These are phyloP conservation scores for Pythium coloratum DNA, from an alignment of 352 stramenopile genomes.

Conservation along the genomic window DNA sequence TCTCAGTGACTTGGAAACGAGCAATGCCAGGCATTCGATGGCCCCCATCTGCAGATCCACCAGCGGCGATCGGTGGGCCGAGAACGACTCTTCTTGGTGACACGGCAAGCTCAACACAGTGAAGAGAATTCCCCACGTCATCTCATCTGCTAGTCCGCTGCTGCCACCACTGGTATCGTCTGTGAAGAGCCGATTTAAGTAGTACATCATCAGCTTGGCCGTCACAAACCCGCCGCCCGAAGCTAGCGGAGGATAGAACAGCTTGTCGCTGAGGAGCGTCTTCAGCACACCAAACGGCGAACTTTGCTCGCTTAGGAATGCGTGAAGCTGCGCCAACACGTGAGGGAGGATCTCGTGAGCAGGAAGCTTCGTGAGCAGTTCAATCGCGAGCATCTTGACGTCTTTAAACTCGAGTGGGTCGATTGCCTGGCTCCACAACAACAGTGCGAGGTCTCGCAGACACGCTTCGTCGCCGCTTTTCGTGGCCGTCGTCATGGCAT, in stretches of 20 bases:
- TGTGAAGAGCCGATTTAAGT: conserved; percentile 65
- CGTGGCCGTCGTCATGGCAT: not conserved
- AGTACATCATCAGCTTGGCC: conserved; percentile 76
- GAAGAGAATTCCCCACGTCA: conserved; percentile 40
- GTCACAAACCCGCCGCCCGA: conserved; percentile 40
- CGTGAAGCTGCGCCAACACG: conserved; percentile 38
- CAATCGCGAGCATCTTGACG: conserved; percentile 67
- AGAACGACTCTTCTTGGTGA: conserved; percentile 14
- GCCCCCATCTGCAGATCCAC: conserved; percentile 66
- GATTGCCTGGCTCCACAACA: conserved; percentile 36
- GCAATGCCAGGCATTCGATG: conserved; percentile 64
- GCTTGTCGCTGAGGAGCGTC: not conserved
- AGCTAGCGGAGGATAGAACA: conserved; percentile 1
- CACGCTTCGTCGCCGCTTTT: too few species aligned
- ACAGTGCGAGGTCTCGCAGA: conserved; percentile 26
- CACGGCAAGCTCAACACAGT: conserved; percentile 53
- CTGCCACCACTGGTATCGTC: conserved; percentile 23
- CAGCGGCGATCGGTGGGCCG: conserved; percentile 35
- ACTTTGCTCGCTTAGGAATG: conserved; percentile 42
- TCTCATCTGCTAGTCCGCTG: not conserved
- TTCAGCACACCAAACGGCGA: not conserved
- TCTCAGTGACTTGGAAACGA: conserved; percentile 28
- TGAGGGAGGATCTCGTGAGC: conserved; percentile 36
- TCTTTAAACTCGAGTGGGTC: conserved; percentile 80
- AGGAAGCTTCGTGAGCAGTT: conserved; percentile 52